Evolutionary conservation across 805 yeast species (phyloP).

Genomic region (Barnettozyma sucrosica): DNA sequence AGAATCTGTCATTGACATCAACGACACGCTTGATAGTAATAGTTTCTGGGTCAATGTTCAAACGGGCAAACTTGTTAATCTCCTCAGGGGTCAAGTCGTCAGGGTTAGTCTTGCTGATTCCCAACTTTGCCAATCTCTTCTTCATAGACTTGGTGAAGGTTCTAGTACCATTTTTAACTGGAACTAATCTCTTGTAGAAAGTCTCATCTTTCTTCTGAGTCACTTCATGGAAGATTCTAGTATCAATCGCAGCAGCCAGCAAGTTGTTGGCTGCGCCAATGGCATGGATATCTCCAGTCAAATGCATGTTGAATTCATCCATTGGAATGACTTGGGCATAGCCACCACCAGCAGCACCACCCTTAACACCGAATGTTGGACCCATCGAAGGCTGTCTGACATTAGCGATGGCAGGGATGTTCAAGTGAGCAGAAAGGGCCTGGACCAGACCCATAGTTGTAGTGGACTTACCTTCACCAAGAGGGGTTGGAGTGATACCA

Average conservation of each 20-base stretch:
- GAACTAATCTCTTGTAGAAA: constrained; percentile 69
- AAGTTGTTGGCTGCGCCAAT: constrained; percentile 77
- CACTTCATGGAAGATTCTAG: constrained; percentile 77
- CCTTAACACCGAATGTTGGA: constrained; percentile 82
- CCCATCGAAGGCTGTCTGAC: constrained; percentile 89
- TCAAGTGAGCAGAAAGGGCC: constrained; percentile 72
- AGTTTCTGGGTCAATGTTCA: constrained; percentile 76
- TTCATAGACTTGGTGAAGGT: constrained; percentile 63
- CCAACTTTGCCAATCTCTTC: constrained; percentile 60
- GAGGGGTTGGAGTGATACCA: constrained; percentile 82
- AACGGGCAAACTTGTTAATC: constrained; percentile 54
- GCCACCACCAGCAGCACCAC: constrained; percentile 92
- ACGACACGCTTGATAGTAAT: constrained; percentile 91
- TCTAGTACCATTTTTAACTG: constrained; percentile 66
- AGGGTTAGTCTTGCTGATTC: constrained; percentile 65
- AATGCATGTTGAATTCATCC: constrained; percentile 85
- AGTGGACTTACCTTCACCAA: constrained; percentile 83
- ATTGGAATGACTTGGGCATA: constrained; percentile 83
- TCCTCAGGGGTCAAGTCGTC: constrained; percentile 69
- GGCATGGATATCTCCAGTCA: constrained; percentile 84
- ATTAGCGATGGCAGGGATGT: constrained; percentile 66
- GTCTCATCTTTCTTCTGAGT: constrained; percentile 69
- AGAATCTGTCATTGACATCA: constrained; percentile 87
- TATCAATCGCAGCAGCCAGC: constrained; percentile 80
- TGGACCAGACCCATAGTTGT: constrained; percentile 80